Percentiles rank a stretch among this genome's conserved stretches.
These are phyloP conservation scores for Millerozyma miso DNA, from an alignment of 805 yeast species.

Conservation along the genomic window DNA sequence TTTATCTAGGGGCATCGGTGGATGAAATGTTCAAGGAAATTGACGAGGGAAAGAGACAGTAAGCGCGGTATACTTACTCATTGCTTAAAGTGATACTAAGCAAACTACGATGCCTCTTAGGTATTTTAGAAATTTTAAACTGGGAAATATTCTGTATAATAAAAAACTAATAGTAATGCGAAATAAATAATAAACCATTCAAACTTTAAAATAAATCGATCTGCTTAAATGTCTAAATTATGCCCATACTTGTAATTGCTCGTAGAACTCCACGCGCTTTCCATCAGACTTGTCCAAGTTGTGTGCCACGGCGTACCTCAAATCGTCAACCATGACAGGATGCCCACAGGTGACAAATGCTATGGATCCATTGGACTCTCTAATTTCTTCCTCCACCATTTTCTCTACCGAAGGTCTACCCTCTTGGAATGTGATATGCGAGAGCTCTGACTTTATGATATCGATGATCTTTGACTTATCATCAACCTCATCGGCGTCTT, in stretches of 20 bases:
- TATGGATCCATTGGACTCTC: slow-evolving; percentile 38
- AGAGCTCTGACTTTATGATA: slow-evolving; percentile 16
- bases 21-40: slow-evolving; percentile 41
- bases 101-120: no score
- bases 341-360: slow-evolving; percentile 64
- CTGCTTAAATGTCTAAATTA: no score
- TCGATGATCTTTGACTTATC: slow-evolving; percentile 4
- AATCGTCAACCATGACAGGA: slow-evolving; percentile 50
- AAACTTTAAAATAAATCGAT: no score
- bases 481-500: slow-evolving; percentile 1
- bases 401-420: slow-evolving; percentile 47
- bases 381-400: slow-evolving; percentile 34
- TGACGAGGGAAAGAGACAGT: no score
- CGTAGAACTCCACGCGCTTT: slow-evolving; percentile 62
- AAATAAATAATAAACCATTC: not conserved
- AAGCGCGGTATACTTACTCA: no score
- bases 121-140: no score
- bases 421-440: slow-evolving; percentile 35
- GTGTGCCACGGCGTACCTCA: slow-evolving; percentile 45
- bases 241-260: slow-evolving; percentile 72
- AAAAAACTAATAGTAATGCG: no score
- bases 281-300: slow-evolving; percentile 31
- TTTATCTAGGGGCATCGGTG: slow-evolving; percentile 70
- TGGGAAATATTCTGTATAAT: no score
- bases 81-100: no score